A percentile compares a stretch with the other conserved stretches of the same genome.
Conservation (phyloP, 495 filamentous ascomycete species). For the Copromyces sp. region DNA sequence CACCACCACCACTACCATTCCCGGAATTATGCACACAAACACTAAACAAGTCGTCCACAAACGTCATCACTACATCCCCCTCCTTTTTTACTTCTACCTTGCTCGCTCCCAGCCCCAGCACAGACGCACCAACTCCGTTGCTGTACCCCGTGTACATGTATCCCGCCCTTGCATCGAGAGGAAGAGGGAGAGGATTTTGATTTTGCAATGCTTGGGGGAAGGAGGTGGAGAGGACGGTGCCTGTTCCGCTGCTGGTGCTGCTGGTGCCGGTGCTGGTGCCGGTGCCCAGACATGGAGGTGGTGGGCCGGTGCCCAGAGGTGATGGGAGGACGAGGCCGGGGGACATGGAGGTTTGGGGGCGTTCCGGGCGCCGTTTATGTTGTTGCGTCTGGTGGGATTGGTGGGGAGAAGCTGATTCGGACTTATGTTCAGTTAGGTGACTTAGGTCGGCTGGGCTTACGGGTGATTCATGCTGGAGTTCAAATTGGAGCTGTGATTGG, state of each 20-base stretch:
- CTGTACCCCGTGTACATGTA: background rate
- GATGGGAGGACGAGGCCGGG: too few relatives aligned
- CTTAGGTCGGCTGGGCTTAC: background rate
- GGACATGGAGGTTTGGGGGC: background rate
- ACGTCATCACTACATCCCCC: constrained; percentile 20
- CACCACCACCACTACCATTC: background rate
- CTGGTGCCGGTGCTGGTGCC: too few relatives aligned
- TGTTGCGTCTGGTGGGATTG: too few relatives aligned
- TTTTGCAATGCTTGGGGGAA: background rate
- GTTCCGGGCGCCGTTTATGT: too few relatives aligned
- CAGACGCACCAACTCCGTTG: background rate
- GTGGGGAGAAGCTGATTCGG: background rate
- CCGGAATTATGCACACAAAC: constrained; percentile 19
- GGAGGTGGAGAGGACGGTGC: too few relatives aligned
- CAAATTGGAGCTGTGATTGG: too few relatives aligned
- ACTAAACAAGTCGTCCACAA: constrained; percentile 31
- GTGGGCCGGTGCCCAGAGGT: too few relatives aligned
- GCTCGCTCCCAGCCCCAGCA: background rate
- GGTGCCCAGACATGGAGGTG: too few relatives aligned
- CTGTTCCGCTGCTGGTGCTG: too few relatives aligned
- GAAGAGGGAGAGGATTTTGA: too few relatives aligned
- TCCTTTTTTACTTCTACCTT: constrained; percentile 16
- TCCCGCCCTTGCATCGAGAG: background rate
- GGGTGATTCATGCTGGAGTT: too few relatives aligned
- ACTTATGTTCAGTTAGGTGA: too few relatives aligned